Evolutionary conservation across 306 rosid species (phyloP), one percentile per base, ranked within the genome.

Genomic region (Lablab purpureus): DNA sequence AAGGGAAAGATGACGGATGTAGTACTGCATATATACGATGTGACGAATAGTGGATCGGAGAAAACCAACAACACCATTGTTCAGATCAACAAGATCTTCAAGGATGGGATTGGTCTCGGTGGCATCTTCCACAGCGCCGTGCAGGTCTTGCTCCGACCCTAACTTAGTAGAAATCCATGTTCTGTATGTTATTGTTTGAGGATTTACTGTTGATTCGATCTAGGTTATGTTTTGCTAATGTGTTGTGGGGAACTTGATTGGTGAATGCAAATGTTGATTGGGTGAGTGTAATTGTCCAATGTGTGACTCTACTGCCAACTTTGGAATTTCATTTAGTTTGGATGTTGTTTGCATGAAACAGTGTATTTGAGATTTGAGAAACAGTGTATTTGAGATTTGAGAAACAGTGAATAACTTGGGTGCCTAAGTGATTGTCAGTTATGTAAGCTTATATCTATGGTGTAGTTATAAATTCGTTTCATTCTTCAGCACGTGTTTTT

Each of bases 41-140:
- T 96, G 63, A 96, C 99, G 56, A 96, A 96, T 77, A 96, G 98
- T 86, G 99, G 98, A 96, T 96, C 99, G 50, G 99, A 96, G 49
- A 93, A 93, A 81, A 91, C 99, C 11, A 96, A 96, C 84, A 91
- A 49, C 84, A 96, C 99, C 82, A 96, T 96, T 85, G 78, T 96
- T 72, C 90, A 96, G 80, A 96, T 93, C 97, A 96, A 96, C 81
- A 96, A 88, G 98, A 91, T 96, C 88, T 96, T 96, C 86, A 96
- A 93, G 80, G 99, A 96, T 75, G 98, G 99, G 49, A 96, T 96
- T 73, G 98, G 99, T 66, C 82, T 96, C 5, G 99, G 99, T 52
- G 99, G 99, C 10, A 96, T 96, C 79, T 96, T 96, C 85, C 98
- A 96, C 76, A 96, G 98, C 83, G 99, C 99, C 55, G 92, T 96